Conservation (phyloP, 164 flowering plant species). For the Magnolia changhungtana region DNA sequence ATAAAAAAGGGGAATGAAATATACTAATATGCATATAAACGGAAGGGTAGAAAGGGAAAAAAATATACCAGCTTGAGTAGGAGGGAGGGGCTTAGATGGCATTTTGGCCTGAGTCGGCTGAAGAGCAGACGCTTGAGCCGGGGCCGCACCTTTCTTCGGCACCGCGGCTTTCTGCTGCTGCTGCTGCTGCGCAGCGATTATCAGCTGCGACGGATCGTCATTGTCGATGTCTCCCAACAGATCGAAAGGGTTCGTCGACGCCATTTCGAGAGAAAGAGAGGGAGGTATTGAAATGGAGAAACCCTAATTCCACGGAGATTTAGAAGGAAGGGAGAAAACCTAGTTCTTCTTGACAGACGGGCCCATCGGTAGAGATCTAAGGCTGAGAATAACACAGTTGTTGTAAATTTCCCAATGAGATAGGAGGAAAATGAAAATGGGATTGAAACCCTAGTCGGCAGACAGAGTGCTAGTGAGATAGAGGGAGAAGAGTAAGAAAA, state of each 20-base stretch:
- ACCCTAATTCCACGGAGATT: slow-evolving; percentile 1
- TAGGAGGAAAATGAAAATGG: neutral
- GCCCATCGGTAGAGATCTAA: neutral
- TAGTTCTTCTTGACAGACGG: slow-evolving; percentile 8
- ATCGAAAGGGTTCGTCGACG: slow-evolving; percentile 56
- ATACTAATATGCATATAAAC: neutral
- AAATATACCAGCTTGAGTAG: slow-evolving; percentile 66
- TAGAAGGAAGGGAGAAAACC: slow-evolving; percentile 8
- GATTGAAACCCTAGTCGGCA: slow-evolving; percentile 27
- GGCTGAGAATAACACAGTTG: no score
- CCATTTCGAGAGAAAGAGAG: slow-evolving; percentile 13
- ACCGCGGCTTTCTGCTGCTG: slow-evolving; percentile 25
- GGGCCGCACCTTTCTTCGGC: slow-evolving; percentile 35
- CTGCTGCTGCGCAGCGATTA: slow-evolving; percentile 40
- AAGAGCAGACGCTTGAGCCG: slow-evolving; percentile 16
- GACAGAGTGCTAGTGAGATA: neutral
- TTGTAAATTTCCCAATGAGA: no score
- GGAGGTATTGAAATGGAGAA: neutral
- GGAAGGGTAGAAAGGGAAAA: neutral
- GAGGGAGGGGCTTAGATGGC: slow-evolving; percentile 76
- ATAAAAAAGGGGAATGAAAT: neutral
- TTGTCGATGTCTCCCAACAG: slow-evolving; percentile 68
- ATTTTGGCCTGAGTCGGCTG: slow-evolving; percentile 24
- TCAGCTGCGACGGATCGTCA: slow-evolving; percentile 65
- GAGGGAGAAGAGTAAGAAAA: neutral